Evolutionary conservation across 2,329 filamentous ascomycete genomes (phyloP), one percentile per base, ranked within the genome.

Genomic region (Xylariaceae sp.): DNA sequence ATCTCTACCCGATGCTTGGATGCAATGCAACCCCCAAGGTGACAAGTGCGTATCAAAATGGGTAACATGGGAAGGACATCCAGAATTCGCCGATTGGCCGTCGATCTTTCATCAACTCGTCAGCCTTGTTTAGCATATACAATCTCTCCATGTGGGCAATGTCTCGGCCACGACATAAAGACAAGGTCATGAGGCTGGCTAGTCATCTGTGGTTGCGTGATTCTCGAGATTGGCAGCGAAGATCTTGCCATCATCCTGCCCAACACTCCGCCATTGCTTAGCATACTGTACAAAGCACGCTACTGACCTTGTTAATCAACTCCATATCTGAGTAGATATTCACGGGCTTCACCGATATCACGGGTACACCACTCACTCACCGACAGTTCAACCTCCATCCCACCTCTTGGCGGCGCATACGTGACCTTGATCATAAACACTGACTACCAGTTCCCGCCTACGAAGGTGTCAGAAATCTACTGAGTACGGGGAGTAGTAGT

Each of bases 161-260:
- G 23, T 30, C 30, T 34, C 45, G 53, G 52, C 39, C 50, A 56
- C 23, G 2, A n/a, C 34, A 37, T 49, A 45, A 13, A 47, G 50
- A 23, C 37, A 57, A 34, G 47, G 53, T 57, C 59, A 62, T 62
- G 62, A 60, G 62, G 60, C 62, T 60, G 53, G 47, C 53, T 45
- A 34, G 17, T 45, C 30, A 35, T 37, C 54, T 47, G 53, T 41
- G 45, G 34, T 30, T 30, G 23, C 23, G 23, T 30, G 23, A 9
- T 54, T 50, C 18, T 17, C 44, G 8, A 30, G 18, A 18, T 18
- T 61, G 58, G 56, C 58, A 58, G 59, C 51, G 55, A 57, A 55
- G 53, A n/a, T 15, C 13, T 45, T n/a, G 55, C 55, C 54, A 55
- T 61, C 49, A 37, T 18, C 23, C 18, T 55, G 53, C 58, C 61